Conservation (phyloP, 139 green algal species). For the Nannochloris sp. region DNA sequence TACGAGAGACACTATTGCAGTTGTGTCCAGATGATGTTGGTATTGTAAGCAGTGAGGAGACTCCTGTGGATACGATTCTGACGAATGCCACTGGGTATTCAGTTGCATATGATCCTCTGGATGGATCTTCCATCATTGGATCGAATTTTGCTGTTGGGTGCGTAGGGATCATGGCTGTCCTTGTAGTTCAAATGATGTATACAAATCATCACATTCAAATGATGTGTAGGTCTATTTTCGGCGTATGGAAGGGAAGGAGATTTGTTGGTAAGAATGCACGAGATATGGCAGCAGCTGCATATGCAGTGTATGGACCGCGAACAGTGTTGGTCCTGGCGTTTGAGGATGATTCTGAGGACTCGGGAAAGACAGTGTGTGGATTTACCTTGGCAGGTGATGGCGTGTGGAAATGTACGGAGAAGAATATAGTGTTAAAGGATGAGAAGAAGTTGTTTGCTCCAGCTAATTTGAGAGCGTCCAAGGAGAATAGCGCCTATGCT, state of each 20-base stretch:
- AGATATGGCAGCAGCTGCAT: conserved; percentile 56
- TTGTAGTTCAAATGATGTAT: too few relatives aligned
- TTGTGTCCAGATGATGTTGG: conserved; percentile 29
- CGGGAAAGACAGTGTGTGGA: conserved; percentile 30
- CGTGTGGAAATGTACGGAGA: conserved; percentile 20
- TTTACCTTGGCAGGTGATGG: conserved; percentile 15
- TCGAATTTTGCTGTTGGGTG: conserved; percentile 63
- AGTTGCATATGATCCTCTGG: conserved; percentile 79
- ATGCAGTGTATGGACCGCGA: conserved; percentile 68
- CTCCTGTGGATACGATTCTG: conserved; percentile 37
- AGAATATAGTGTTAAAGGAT: conserved; percentile 21
- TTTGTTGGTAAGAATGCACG: conserved; percentile 43
- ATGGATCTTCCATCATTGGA: conserved; percentile 63
- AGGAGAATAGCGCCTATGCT: conserved; percentile 16
- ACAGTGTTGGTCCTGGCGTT: conserved; percentile 63
- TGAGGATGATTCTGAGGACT: not conserved
- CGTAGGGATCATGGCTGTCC: not conserved
- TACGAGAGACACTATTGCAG: conserved; percentile 16
- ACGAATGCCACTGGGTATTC: conserved; percentile 14
- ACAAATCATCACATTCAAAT: too few relatives aligned
- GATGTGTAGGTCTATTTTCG: conserved; percentile 66
- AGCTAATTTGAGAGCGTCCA: conserved; percentile 55
- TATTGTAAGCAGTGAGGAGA: conserved; percentile 64
- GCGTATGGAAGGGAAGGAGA: conserved; percentile 51
- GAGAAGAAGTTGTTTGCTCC: conserved; percentile 53